Evolutionary conservation across 352 stramenopile genomes (phyloP).

Genomic region (Bremia lactucae): DNA sequence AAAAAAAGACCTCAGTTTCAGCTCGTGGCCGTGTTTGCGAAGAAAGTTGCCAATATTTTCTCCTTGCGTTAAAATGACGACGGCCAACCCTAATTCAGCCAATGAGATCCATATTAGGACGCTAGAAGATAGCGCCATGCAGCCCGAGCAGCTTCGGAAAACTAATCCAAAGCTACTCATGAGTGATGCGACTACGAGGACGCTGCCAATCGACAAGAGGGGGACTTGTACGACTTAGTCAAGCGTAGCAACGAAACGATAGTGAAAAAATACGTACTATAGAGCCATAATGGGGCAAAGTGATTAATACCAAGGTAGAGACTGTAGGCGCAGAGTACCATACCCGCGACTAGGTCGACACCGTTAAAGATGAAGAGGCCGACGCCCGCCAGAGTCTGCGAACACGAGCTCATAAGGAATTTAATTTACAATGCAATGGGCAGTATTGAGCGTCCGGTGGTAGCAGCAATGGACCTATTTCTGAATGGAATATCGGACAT

Average conservation of each 20-base stretch:
- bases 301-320: constrained; percentile 58
- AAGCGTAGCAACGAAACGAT: background rate
- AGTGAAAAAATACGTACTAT: constrained; percentile 19
- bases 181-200: constrained; percentile 40
- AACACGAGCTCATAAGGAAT: constrained; percentile 18
- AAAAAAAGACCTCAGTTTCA: constrained; percentile 43
- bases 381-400: constrained; percentile 37
- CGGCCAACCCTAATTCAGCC: constrained; percentile 51
- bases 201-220: constrained; percentile 38
- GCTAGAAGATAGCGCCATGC: constrained; percentile 44
- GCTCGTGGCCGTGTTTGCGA: constrained; percentile 46
- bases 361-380: constrained; percentile 73
- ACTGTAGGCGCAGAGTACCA: constrained; percentile 49
- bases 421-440: background rate
- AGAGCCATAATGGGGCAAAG: constrained; percentile 60
- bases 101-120: constrained; percentile 52
- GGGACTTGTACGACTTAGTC: constrained; percentile 21
- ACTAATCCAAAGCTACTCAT: constrained; percentile 60
- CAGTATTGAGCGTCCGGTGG: no score
- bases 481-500: no score
- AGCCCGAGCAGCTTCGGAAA: constrained; percentile 31
- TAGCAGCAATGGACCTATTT: no score
- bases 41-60: constrained; percentile 54
- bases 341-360: constrained; percentile 55
- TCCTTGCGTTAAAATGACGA: constrained; percentile 73